Percentiles rank a stretch among this genome's conserved stretches.
Conservation (phyloP, 2,329 filamentous ascomycete species). For the Paraconiothyrium sp. region DNA sequence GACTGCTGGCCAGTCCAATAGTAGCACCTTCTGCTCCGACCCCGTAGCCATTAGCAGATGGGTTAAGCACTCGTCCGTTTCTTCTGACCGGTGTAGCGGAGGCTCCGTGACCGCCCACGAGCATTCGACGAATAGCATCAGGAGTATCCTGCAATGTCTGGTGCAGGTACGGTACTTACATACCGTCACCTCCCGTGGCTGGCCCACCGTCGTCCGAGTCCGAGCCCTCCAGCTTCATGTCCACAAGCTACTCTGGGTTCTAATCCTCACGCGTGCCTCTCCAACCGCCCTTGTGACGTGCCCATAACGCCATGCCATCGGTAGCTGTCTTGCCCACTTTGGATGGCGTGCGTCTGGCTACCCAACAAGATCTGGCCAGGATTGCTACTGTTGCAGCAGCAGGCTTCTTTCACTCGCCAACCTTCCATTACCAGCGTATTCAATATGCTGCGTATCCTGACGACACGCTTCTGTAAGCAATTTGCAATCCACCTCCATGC, state of each 20-base stretch:
- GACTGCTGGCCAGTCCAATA: conserved; percentile 11
- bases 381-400: conserved; percentile 41
- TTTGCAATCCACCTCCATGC: conserved; percentile 9
- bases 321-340: conserved; percentile 23
- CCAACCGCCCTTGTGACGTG: neutral
- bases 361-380: conserved; percentile 31
- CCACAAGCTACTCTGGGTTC: neutral
- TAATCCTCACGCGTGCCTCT: neutral
- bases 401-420: conserved; percentile 42
- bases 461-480: conserved; percentile 32
- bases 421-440: conserved; percentile 40
- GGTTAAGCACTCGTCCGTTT: neutral
- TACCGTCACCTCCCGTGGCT: conserved; percentile 3
- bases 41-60: conserved; percentile 4
- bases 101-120: neutral
- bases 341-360: conserved; percentile 36
- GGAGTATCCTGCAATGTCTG: neutral
- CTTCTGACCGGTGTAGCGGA: conserved; percentile 8
- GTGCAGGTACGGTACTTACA: conserved; percentile 12
- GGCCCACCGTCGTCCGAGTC: neutral
- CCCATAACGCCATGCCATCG: conserved; percentile 21
- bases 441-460: conserved; percentile 30
- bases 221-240: neutral
- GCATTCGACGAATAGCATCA: conserved; percentile 3
- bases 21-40: neutral